phyloP scores from a whole-genome alignment of 805 yeast species.

The Hanseniaspora occidentalis region DNA sequence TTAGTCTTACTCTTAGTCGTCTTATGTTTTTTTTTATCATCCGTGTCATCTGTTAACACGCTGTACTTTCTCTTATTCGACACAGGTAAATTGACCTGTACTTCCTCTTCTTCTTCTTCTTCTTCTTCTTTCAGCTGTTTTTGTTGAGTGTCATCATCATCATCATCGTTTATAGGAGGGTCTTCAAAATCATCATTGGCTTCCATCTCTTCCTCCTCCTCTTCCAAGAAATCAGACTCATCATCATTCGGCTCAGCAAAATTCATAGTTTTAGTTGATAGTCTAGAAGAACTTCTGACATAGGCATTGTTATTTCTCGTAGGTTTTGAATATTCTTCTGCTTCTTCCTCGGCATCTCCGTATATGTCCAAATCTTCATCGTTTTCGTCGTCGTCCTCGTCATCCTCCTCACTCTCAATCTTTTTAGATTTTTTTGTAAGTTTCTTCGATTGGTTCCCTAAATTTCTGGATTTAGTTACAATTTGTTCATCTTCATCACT shows the following conservation, averaged over 20 bases:
- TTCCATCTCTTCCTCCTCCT: conserved; percentile 9
- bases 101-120: conserved; percentile 10
- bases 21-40: conserved; percentile 1
- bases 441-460: not conserved
- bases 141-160: conserved; percentile 16
- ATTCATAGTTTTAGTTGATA: not conserved
- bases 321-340: conserved; percentile 4
- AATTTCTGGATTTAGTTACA: not conserved
- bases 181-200: conserved; percentile 9
- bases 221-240: conserved; percentile 7
- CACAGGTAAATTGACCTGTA: conserved; percentile 6
- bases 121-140: no score
- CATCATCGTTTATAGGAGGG: conserved; percentile 11
- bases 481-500: conserved; percentile 3
- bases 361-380: conserved; percentile 11
- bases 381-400: conserved; percentile 1
- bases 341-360: conserved; percentile 10
- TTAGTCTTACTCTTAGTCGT: not conserved
- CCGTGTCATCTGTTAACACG: conserved; percentile 4
- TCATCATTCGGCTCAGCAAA: not conserved
- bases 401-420: not conserved
- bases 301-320: no score
- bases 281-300: not conserved
- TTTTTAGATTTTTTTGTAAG: not conserved
- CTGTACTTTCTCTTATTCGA: conserved; percentile 1